Conservation (phyloP, 2,329 filamentous ascomycete species). For the Aspergillus sp. region DNA sequence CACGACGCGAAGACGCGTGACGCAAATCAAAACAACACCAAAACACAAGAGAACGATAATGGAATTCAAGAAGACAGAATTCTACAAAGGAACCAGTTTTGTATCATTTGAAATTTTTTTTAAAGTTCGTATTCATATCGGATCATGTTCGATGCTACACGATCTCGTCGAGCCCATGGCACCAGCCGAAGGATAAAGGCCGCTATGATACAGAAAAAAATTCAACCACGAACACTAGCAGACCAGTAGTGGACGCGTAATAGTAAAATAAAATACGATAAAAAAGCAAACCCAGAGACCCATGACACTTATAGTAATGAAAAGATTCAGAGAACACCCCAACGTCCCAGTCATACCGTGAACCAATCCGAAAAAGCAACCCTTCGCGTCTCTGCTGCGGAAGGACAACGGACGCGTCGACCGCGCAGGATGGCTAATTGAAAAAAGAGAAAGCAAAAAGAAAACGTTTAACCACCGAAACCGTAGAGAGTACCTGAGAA, state of each 20-base stretch:
- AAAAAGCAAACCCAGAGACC: slow-evolving; percentile 41
- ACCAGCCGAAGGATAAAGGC: slow-evolving; percentile 32
- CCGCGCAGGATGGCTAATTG: slow-evolving; percentile 25
- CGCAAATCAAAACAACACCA: too few relatives aligned
- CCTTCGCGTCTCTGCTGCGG: slow-evolving; percentile 27
- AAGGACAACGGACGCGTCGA: slow-evolving; percentile 25
- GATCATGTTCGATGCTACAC: slow-evolving; percentile 21
- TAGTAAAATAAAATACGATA: slow-evolving; percentile 33
- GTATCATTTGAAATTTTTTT: slow-evolving; percentile 8
- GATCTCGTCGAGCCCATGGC: slow-evolving; percentile 28
- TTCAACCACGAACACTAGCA: slow-evolving; percentile 34
- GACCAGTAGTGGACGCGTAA: slow-evolving; percentile 35
- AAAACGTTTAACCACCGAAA: slow-evolving; percentile 71
- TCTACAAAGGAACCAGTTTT: too few relatives aligned
- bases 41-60: too few relatives aligned
- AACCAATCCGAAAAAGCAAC: slow-evolving; percentile 37
- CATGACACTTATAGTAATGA: slow-evolving; percentile 29
- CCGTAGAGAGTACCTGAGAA: slow-evolving; percentile 67
- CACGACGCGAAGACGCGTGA: too few relatives aligned
- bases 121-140: slow-evolving; percentile 33
- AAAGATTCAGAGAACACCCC: slow-evolving; percentile 39
- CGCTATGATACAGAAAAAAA: slow-evolving; percentile 42
- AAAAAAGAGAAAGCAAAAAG: slow-evolving; percentile 22
- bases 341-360: slow-evolving; percentile 42
- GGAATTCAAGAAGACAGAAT: too few relatives aligned